phyloP scores from a whole-genome alignment of 495 filamentous ascomycete genomes.

The Aspergillus cristatus region DNA sequence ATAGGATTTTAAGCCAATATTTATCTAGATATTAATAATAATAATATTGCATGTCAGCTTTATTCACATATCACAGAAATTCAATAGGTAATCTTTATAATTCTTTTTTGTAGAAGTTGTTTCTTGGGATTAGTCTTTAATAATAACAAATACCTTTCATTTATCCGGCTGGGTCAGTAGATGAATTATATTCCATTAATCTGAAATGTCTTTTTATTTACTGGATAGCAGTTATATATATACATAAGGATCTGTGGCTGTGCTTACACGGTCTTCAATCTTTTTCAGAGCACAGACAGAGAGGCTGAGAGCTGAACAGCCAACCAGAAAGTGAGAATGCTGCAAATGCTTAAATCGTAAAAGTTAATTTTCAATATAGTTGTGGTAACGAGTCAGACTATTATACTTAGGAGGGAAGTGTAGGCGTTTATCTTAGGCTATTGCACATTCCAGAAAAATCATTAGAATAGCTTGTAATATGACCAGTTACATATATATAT shows the following conservation, averaged over 20 bases:
- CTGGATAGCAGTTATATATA: background rate
- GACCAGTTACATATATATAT: too few species aligned
- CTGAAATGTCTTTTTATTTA: background rate
- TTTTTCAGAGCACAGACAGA: too few species aligned
- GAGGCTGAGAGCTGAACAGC: too few species aligned
- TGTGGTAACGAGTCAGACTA: background rate
- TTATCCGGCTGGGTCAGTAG: background rate
- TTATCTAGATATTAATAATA: background rate
- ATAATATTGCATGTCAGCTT: background rate
- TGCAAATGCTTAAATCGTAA: background rate
- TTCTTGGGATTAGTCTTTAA: background rate
- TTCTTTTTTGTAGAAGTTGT: background rate
- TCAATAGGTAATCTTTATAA: background rate
- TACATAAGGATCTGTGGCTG: background rate
- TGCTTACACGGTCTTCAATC: background rate
- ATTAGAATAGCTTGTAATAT: too few species aligned
- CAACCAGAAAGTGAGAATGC: too few species aligned
- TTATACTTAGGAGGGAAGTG: background rate
- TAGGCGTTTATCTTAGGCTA: too few species aligned
- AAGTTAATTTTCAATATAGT: background rate
- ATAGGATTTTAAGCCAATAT: background rate
- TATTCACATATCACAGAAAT: constrained; percentile 2
- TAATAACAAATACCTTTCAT: constrained; percentile 3
- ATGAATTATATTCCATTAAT: constrained; percentile 1
- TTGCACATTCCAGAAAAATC: too few species aligned